Percentiles rank a stretch among this genome's conserved stretches.
These are phyloP conservation scores for Myochromella boudieri DNA, from an alignment of 768 basidiomycete genomes.

Conservation along the genomic window DNA sequence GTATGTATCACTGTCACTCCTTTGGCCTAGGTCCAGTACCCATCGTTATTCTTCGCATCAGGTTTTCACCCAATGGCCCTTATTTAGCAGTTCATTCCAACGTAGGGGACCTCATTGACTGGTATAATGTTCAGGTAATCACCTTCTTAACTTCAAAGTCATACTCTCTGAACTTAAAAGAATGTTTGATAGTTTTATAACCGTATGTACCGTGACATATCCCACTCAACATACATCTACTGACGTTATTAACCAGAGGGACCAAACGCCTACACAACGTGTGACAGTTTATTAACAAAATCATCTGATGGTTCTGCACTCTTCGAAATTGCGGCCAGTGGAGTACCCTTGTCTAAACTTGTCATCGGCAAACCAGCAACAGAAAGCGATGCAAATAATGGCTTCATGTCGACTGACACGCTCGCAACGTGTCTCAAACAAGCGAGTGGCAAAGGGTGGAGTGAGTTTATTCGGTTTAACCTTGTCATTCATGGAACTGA, in stretches of 20 bases:
- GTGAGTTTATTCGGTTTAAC: conserved; percentile 31
- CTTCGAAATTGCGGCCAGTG: conserved; percentile 49
- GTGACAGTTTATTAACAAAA: conserved; percentile 50
- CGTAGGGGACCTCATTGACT: conserved; percentile 61
- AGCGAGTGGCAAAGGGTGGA: conserved; percentile 55
- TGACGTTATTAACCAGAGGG: conserved; percentile 53
- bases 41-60: conserved; percentile 12
- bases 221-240: conserved; percentile 1
- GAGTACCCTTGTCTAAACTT: conserved; percentile 53
- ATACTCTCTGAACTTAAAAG: neutral
- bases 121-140: conserved; percentile 54
- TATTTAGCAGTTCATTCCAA: conserved; percentile 51
- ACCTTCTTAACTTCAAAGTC: neutral
- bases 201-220: conserved; percentile 26
- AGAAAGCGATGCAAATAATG: conserved; percentile 41
- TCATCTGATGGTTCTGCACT: conserved; percentile 49
- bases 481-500: neutral
- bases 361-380: conserved; percentile 65
- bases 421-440: conserved; percentile 51
- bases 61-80: conserved; percentile 48
- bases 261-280: conserved; percentile 59
- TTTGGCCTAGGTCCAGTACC: neutral
- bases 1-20: conserved; percentile 24
- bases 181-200: conserved; percentile 37
- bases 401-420: conserved; percentile 49